These are phyloP conservation scores for Colletotrichum orchidophilum DNA, from an alignment of 2,329 filamentous ascomycete genomes.

Conservation along the genomic window DNA sequence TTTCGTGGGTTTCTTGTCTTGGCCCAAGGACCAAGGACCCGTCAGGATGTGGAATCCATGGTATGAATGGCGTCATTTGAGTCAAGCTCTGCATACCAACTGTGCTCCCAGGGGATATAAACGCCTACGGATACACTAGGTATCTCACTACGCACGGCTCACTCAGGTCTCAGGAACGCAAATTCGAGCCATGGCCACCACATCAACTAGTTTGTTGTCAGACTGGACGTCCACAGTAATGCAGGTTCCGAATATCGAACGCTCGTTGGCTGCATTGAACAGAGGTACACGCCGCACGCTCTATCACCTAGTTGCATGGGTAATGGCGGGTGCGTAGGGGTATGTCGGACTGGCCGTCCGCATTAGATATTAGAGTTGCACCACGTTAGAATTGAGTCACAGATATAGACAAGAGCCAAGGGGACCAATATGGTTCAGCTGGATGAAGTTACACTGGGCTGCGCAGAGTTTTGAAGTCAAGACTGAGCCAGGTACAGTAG, in stretches of 20 bases:
- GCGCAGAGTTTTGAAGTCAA: background rate
- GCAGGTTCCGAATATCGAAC: background rate
- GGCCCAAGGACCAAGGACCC: too few species aligned
- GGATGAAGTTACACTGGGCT: background rate
- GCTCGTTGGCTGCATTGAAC: background rate
- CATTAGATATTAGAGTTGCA: background rate
- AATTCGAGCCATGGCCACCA: background rate
- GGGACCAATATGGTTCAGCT: background rate
- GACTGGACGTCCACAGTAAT: background rate
- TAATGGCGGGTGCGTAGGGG: background rate
- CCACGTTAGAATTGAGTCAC: background rate
- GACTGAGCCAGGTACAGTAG: background rate
- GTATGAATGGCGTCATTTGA: slow-evolving; percentile 5
- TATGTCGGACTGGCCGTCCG: background rate
- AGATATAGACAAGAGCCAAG: background rate
- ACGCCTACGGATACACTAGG: background rate
- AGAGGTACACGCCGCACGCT: background rate
- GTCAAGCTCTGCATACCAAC: background rate
- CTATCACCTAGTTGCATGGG: background rate
- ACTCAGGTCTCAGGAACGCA: background rate
- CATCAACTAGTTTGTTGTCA: background rate
- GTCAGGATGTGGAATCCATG: background rate
- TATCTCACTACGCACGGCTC: background rate
- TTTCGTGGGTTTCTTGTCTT: too few species aligned
- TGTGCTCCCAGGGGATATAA: background rate